Evolutionary conservation across 1,284 basidiomycete genomes (phyloP), one percentile per base, ranked within the genome.

Genomic region (Earliella scabrosa): DNA sequence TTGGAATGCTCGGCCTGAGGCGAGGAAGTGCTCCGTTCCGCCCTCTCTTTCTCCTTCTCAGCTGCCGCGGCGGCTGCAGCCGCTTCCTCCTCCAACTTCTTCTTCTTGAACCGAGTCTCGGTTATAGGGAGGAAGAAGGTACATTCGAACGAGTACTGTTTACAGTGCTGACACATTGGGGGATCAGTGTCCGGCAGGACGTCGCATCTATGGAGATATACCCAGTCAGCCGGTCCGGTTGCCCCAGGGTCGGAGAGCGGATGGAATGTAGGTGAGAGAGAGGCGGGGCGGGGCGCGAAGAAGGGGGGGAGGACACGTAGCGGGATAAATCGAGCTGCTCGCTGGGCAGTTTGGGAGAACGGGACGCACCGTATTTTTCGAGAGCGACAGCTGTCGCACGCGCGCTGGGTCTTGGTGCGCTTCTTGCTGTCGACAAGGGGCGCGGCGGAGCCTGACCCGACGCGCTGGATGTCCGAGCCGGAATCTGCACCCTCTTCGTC

Each of bases 41-140:
- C 47, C 71, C 69, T 64, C 75, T 81, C 70, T 14, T 65, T 85
- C 77, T 63, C 75, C 52, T 71, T 70, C 34, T 65, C 67, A n/a
- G n/a, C n/a, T 1, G 64, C 66, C 11, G 63, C 66, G 11, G 65
- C 65, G 10, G 58, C 60, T 38, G 76, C 73, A 0, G 75, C 75
- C 0, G 77, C 75, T 60, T 92, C 89, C 63, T 89, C 88, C 61
- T 88, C 88, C 41, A 83, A 60, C 65, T 90, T 89, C 76, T 95
- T 93, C 79, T 97, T 97, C 79, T 98, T 98, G 82, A 98, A 98
- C 13, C 96, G 87, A 0, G 96, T 99, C 73, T 98, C 97, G 18
- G 96, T 95, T 67, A 99, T 98, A 47, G 97, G 97, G 20, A 98
- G 83, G 80, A 97, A 97, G 75, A 96, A 98, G 13, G 95, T 97